Conservation (phyloP, 2,329 filamentous ascomycete genomes). For the Eutypella sp. region DNA sequence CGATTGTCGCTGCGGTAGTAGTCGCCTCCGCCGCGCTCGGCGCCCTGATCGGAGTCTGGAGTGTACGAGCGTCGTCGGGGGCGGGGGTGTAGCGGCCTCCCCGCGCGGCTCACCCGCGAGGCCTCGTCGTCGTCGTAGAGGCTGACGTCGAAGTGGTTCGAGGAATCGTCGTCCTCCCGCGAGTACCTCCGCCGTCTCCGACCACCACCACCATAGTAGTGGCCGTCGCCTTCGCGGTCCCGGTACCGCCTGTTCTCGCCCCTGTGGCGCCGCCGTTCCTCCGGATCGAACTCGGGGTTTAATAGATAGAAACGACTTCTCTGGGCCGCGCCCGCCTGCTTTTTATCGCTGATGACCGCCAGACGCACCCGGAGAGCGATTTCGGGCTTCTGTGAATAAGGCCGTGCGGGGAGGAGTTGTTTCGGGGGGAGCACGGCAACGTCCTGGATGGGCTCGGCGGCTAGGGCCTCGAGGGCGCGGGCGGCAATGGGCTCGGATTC, state of each 20-base stretch:
- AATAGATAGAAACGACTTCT: slow-evolving; percentile 88
- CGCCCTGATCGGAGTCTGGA: slow-evolving; percentile 16
- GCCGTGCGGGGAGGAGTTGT: slow-evolving; percentile 65
- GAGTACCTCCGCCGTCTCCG: slow-evolving; percentile 29
- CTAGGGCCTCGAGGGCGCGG: slow-evolving; percentile 51
- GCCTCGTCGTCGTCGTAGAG: slow-evolving; percentile 72
- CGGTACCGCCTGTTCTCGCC: slow-evolving; percentile 56
- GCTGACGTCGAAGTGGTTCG: slow-evolving; percentile 62
- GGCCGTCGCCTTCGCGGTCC: slow-evolving; percentile 43
- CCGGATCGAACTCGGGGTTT: slow-evolving; percentile 83
- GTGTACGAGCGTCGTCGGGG: slow-evolving; percentile 31
- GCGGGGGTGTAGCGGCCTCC: slow-evolving; percentile 7
- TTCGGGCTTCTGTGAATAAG: slow-evolving; percentile 63
- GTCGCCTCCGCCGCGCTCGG: background rate
- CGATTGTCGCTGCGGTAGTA: slow-evolving; percentile 34
- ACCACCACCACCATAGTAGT: too few relatives aligned
- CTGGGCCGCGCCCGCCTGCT: slow-evolving; percentile 70
- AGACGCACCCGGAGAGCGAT: slow-evolving; percentile 66
- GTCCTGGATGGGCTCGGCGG: slow-evolving; percentile 48
- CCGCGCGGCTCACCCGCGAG: slow-evolving; percentile 29
- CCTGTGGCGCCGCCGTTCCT: slow-evolving; percentile 61
- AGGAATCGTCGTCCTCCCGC: slow-evolving; percentile 42
- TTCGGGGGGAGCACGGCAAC: slow-evolving; percentile 51
- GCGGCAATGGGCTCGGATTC: slow-evolving; percentile 45
- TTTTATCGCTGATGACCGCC: slow-evolving; percentile 71